Evolutionary conservation across 768 basidiomycete genomes (phyloP), one percentile per base, ranked within the genome.

Genomic region (Phlebiopsis gigantea): DNA sequence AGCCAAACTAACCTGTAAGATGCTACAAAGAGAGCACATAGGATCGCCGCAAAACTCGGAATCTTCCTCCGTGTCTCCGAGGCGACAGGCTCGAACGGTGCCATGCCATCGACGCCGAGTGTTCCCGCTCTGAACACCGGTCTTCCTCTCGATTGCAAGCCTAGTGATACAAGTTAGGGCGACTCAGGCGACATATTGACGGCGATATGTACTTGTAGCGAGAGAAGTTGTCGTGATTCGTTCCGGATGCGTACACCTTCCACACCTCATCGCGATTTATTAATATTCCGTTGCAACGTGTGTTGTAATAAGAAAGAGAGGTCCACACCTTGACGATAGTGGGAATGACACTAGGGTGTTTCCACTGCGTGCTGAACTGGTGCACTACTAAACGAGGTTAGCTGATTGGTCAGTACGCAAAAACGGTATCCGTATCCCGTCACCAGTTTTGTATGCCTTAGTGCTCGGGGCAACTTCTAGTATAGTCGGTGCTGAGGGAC

Each of bases 71-170:
- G 59, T 56, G 53, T 68, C 64, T 9, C 67, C 67, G 14, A 68
- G 39, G 5, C 50, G 14, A 42, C 67, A 68, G 19, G 34, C 34
- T n/a, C 67, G 58, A 4, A 57, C 29, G 8, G 67, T 68, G 2
- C 67, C 67, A 53, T 68, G 67, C 60, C 65, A 68, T 25, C 67
- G 63, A 25, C 66, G 63, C 24, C 56, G 41, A n/a, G 61, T 61
- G 26, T 68, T 68, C 17, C 60, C 66, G 24, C 48, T 48, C 0
- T 5, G 1, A 3, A 28, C 1, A 6, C 34, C 31, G 12, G 21
- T 60, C n/a, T 46, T 56, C 19, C 61, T 63, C 47, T 66, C 66
- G 15, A 63, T 47, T 12, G 12, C 28, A 25, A 34, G 42, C 21
- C 42, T 21, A 22, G 21, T n/a, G 30, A 24, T 21, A 9, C n/a